phyloP scores from a whole-genome alignment of 148 eudicot species.

The Heliamphora exappendiculata region DNA sequence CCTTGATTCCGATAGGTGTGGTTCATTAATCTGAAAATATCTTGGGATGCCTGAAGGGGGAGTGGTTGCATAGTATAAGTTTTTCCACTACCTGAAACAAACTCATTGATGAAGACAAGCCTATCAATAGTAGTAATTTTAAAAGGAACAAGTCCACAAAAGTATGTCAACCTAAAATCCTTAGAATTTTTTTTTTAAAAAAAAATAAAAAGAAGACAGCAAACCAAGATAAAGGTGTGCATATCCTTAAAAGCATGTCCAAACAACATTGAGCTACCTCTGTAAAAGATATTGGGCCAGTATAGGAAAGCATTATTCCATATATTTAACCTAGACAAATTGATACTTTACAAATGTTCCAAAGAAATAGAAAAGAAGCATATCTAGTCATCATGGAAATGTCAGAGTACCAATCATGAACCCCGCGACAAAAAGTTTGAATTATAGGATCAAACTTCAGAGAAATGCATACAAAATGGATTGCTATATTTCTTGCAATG shows the following conservation, averaged over 20 bases:
- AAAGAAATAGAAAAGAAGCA: background rate
- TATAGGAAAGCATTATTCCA: background rate
- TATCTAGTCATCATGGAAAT: background rate
- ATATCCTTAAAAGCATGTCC: background rate
- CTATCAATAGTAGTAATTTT: background rate
- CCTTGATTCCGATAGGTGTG: slow-evolving; percentile 93
- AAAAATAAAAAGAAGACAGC: background rate
- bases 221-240: background rate
- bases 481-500: background rate
- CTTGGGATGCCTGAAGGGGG: slow-evolving; percentile 88
- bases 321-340: background rate
- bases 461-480: background rate
- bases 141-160: background rate
- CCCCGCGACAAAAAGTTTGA: background rate
- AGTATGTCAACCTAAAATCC: background rate
- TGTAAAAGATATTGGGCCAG: background rate
- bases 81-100: slow-evolving; percentile 81
- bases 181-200: no score
- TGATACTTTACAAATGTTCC: background rate
- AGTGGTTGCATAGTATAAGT: slow-evolving; percentile 96
- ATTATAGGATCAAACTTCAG: background rate
- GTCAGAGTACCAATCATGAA: background rate
- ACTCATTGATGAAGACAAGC: background rate
- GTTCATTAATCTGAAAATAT: slow-evolving; percentile 81
- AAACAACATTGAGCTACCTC: background rate